phyloP scores from a whole-genome alignment of 75 land plant species.

The Sequoia sempervirens region DNA sequence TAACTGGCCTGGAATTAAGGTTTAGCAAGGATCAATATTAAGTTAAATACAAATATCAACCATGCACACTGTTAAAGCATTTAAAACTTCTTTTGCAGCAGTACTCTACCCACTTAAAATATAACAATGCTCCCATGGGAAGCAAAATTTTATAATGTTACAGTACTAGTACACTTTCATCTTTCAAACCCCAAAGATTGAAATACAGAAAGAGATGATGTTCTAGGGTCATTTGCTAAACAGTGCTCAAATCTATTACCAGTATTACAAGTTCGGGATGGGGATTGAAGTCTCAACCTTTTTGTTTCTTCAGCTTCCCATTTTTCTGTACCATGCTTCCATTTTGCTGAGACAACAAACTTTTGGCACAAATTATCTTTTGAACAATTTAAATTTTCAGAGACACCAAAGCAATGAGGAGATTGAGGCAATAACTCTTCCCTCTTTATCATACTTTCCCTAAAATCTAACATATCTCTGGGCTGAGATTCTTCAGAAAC shows the following conservation, averaged over 20 bases:
- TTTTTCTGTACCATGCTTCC: not conserved
- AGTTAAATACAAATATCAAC: not conserved
- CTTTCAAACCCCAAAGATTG: constrained; percentile 8
- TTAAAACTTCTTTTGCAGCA: not conserved
- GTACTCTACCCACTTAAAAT: not conserved
- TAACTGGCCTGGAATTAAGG: not conserved
- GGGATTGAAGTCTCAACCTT: not conserved
- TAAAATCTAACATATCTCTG: not conserved
- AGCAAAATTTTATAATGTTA: not conserved
- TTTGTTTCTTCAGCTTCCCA: not conserved
- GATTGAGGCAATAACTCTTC: not conserved
- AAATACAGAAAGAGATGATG: not conserved
- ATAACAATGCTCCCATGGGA: not conserved
- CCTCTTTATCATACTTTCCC: not conserved
- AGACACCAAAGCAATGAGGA: not conserved
- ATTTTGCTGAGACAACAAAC: not conserved
- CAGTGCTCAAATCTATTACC: not conserved
- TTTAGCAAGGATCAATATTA: not conserved
- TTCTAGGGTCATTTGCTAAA: not conserved
- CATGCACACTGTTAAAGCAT: not conserved
- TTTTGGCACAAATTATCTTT: not conserved
- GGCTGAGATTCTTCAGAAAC: not conserved
- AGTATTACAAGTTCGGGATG: not conserved
- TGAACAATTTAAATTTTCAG: not conserved
- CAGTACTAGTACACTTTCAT: constrained; percentile 1